phyloP scores from a whole-genome alignment of 2,329 filamentous ascomycete genomes.

The Colletotrichum sp. region DNA sequence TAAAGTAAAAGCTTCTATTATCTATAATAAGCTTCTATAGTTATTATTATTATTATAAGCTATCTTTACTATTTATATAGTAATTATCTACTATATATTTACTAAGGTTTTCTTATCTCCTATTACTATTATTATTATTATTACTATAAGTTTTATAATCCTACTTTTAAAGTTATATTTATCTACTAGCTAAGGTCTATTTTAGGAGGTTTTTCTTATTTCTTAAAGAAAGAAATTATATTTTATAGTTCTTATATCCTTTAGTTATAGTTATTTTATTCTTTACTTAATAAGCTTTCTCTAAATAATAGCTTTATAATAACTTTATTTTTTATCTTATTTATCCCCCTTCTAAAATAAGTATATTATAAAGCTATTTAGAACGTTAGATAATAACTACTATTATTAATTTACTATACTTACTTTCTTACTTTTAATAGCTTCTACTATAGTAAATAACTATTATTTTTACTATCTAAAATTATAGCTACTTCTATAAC shows the following conservation, averaged over 20 bases:
- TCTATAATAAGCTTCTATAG: background rate
- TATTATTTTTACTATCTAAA: background rate
- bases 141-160: background rate
- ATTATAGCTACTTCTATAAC: background rate
- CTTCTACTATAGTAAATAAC: background rate
- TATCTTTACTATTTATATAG: background rate
- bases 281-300: background rate
- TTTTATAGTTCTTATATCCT: background rate
- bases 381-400: background rate
- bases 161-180: background rate
- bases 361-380: background rate
- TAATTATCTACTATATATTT: background rate
- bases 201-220: background rate
- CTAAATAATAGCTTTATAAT: background rate
- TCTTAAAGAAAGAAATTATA: background rate
- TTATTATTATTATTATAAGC: background rate
- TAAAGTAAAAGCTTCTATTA: background rate
- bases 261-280: background rate
- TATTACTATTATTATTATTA: background rate
- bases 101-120: background rate
- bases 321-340: background rate
- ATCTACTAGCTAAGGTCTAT: rapidly evolving
- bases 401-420: background rate
- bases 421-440: background rate
- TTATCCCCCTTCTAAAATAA: background rate